Conservation (phyloP, 2,329 filamentous ascomycete species). For the Ascochyta koolunga region DNA sequence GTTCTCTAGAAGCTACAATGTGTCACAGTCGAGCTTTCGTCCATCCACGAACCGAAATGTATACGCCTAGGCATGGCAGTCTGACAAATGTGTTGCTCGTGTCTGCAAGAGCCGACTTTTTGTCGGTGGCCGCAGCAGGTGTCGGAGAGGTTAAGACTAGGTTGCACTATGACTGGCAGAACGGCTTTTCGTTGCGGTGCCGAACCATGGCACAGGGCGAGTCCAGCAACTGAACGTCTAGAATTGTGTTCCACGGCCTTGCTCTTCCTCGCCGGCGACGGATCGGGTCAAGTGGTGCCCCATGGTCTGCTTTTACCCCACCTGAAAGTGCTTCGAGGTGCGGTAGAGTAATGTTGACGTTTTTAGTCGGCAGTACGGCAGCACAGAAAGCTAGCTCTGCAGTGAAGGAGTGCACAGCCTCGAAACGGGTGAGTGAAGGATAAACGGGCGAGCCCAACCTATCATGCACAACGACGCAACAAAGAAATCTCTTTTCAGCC, state of each 20-base stretch:
- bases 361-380: constrained; percentile 5
- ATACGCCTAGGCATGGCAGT: not conserved
- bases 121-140: constrained; percentile 1
- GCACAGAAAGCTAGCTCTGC: constrained; percentile 7
- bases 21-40: constrained; percentile 8
- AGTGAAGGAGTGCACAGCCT: constrained; percentile 24
- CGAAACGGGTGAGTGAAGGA: constrained; percentile 5
- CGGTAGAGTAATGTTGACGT: constrained; percentile 15
- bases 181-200: constrained; percentile 1
- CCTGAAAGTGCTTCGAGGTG: not conserved
- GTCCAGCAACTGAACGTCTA: constrained; percentile 9
- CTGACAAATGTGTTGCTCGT: constrained; percentile 12
- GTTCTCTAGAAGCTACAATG: constrained; percentile 4
- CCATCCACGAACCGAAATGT: constrained; percentile 6
- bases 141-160: constrained; percentile 4
- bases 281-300: constrained; percentile 5
- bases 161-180: constrained; percentile 18
- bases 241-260: constrained; percentile 17
- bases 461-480: constrained; percentile 18
- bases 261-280: constrained; percentile 12
- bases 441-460: constrained; percentile 10
- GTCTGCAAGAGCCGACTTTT: constrained; percentile 8
- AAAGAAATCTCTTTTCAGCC: constrained; percentile 30
- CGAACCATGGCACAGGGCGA: constrained; percentile 18
- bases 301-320: constrained; percentile 17